These are phyloP conservation scores for Coemansia sp. DNA, from an alignment of 192 early-diverging fungal genomes.

Conservation along the genomic window DNA sequence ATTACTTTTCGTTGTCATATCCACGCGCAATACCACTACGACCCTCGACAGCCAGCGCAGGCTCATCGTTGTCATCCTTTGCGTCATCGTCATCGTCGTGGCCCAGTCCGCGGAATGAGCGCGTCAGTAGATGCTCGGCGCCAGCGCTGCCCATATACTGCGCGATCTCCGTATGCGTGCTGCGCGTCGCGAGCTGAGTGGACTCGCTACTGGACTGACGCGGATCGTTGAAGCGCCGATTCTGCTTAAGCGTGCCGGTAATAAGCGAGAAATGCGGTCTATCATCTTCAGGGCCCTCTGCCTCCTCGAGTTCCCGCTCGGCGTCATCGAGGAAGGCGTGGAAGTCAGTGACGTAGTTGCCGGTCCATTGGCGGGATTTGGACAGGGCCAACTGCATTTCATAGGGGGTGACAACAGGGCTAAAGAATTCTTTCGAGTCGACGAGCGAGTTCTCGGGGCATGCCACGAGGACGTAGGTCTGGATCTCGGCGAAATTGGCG, in stretches of 20 bases:
- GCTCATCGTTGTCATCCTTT: not conserved
- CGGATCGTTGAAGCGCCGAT: slow-evolving; percentile 48
- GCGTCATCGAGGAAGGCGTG: slow-evolving; percentile 56
- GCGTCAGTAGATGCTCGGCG: slow-evolving; percentile 70
- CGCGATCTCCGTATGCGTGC: slow-evolving; percentile 51
- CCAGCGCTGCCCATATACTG: slow-evolving; percentile 49
- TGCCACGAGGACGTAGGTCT: slow-evolving; percentile 87
- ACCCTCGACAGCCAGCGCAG: slow-evolving; percentile 63
- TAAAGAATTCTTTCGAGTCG: slow-evolving; percentile 87
- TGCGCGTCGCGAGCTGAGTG: slow-evolving; percentile 57
- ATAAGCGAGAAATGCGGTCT: slow-evolving; percentile 86
- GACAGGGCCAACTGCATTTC: slow-evolving; percentile 84
- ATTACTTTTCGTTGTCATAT: slow-evolving; percentile 58
- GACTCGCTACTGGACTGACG: not conserved
- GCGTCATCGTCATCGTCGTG: slow-evolving; percentile 43
- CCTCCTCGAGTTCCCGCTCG: slow-evolving; percentile 13
- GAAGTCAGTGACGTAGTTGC: slow-evolving; percentile 73
- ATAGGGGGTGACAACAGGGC: slow-evolving; percentile 91
- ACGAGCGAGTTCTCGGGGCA: slow-evolving; percentile 95
- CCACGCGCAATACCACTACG: slow-evolving; percentile 85
- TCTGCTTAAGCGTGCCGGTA: slow-evolving; percentile 75
- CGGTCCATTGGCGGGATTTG: slow-evolving; percentile 60
- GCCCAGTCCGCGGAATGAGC: slow-evolving; percentile 83
- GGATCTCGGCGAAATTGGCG: slow-evolving; percentile 96
- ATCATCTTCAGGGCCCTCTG: slow-evolving; percentile 62